These are phyloP conservation scores for Dothidotthia symphoricarpi DNA, from an alignment of 2,329 filamentous ascomycete species.

Conservation along the genomic window DNA sequence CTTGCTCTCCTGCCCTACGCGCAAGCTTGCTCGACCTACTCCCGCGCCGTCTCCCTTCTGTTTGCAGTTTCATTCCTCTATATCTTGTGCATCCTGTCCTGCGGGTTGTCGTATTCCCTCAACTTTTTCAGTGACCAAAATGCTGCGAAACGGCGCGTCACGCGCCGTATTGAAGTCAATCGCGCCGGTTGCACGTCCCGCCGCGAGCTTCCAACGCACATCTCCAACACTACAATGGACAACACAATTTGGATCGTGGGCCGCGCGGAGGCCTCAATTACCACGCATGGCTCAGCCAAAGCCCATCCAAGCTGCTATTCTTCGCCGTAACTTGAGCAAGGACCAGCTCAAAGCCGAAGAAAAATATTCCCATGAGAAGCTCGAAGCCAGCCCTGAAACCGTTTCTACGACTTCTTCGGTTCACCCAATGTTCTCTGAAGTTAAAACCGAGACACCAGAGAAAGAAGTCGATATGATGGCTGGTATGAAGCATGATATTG, in stretches of 20 bases:
- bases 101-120: not conserved
- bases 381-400: slow-evolving; percentile 59
- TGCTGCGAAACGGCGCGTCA: slow-evolving; percentile 48
- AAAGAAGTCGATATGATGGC: slow-evolving; percentile 49
- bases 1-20: too few relatives aligned
- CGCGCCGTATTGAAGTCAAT: slow-evolving; percentile 43
- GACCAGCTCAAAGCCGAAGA: slow-evolving; percentile 58
- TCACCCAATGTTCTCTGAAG: slow-evolving; percentile 44
- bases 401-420: slow-evolving; percentile 59
- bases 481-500: slow-evolving; percentile 42
- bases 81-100: too few relatives aligned
- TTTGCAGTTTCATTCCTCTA: too few relatives aligned
- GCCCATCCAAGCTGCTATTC: slow-evolving; percentile 33
- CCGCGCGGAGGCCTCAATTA: slow-evolving; percentile 36
- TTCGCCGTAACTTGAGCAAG: slow-evolving; percentile 46
- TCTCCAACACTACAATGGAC: slow-evolving; percentile 35
- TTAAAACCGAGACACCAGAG: slow-evolving; percentile 34
- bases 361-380: slow-evolving; percentile 53
- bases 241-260: slow-evolving; percentile 46
- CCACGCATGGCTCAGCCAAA: slow-evolving; percentile 31
- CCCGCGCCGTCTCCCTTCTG: too few relatives aligned
- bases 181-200: slow-evolving; percentile 30
- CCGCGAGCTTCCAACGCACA: slow-evolving; percentile 23
- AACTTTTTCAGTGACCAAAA: slow-evolving; percentile 16
- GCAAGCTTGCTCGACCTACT: too few relatives aligned